Base-by-base conservation (phyloP, 2,329 filamentous ascomycete genomes). In the Dothidotthia symphoricarpi region DNA sequence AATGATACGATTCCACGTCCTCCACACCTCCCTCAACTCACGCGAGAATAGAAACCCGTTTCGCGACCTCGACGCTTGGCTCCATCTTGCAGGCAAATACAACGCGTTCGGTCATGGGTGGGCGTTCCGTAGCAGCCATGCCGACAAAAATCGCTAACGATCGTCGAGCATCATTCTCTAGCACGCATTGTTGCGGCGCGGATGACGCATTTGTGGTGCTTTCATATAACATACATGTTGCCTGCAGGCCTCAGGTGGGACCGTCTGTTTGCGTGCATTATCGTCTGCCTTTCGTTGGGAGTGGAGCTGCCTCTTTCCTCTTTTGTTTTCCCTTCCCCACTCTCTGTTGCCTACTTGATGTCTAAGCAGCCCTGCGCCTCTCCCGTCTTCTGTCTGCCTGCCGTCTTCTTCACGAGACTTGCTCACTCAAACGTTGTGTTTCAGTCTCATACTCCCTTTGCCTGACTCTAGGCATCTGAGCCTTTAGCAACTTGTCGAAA, bases 241-340 rank as follows among this genome's bases (percentile, higher is more conserved):
- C 51, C 56, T 61, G 53, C 59, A 59, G 53, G 51, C 51, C 46
- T 48, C 43, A 51, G 48, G 59, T 61, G 33, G 49, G 47, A 63
- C 60, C 50, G 36, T 39, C 41, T 51, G 51, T 51, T 53, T 41
- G 49, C 49, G 53, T 53, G 34, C 45, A 43, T 50, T 42, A 36
- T 47, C 46, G 37, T 45, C 39, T 43, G 32, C 38, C 49, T 45
- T 47, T 25, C 34, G 42, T 54, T 45, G 29, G 47, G 34, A 50
- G 52, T 46, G 51, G 49, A 52, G 47, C 48, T 34, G 22, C 37
- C 40, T 35, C 36, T 34, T 41, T 44, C 37, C 43, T 45, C 49
- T 54, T 37, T 34, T 38, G 34, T 46, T 43, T 41, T 28, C 47
- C 48, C 50, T 38, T 35, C 48, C 44, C 33, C 30, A 43, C 36